Evolutionary conservation across 345 rosid species (phyloP).

Genomic region (Eucalyptus tenuipes): DNA sequence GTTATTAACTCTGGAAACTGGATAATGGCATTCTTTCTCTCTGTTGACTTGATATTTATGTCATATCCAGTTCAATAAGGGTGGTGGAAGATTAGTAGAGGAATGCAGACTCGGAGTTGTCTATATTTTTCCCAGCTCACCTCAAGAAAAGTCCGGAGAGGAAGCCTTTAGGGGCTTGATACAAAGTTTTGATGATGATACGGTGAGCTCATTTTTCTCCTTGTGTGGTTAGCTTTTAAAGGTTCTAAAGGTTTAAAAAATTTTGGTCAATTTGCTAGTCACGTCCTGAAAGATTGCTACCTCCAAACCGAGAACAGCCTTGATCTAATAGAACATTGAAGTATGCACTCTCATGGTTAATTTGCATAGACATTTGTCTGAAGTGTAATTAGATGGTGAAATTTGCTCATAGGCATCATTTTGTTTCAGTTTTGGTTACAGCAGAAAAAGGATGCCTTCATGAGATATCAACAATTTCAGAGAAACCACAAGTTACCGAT

Average conservation of each 20-base stretch:
- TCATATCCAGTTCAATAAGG: slow-evolving; percentile 60
- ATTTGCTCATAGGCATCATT: no score
- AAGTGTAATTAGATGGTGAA: background rate
- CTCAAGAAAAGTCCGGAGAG: slow-evolving; percentile 38
- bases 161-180: slow-evolving; percentile 27
- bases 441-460: no score
- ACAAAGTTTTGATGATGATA: slow-evolving; percentile 34
- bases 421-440: no score
- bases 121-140: slow-evolving; percentile 34
- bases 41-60: background rate
- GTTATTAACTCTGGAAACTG: background rate
- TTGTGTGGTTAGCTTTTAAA: background rate
- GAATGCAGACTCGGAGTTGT: slow-evolving; percentile 81
- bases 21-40: background rate
- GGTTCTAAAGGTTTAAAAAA: background rate
- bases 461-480: no score
- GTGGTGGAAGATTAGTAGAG: slow-evolving; percentile 49
- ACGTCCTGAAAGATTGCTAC: background rate
- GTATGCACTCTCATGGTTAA: background rate
- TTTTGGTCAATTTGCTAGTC: background rate
- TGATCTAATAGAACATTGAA: background rate
- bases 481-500: no score
- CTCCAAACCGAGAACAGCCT: background rate
- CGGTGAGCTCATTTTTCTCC: slow-evolving; percentile 24
- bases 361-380: background rate